These are phyloP conservation scores for Xylaria cubensis DNA, from an alignment of 495 filamentous ascomycete species.

Conservation along the genomic window DNA sequence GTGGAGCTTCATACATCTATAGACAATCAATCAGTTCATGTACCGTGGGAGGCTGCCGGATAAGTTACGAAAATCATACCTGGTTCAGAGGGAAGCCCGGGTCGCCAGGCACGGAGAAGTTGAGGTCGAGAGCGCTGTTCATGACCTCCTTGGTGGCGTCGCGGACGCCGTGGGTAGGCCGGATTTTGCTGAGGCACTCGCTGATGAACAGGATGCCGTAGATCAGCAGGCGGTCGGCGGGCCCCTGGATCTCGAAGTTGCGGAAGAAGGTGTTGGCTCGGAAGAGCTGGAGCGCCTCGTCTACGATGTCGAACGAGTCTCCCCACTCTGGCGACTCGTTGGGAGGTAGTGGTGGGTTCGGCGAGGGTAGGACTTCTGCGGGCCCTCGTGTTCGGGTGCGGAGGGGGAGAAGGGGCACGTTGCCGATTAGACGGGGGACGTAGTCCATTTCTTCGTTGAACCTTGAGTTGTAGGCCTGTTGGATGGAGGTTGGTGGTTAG, in stretches of 20 bases:
- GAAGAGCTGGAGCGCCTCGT: conserved; percentile 92
- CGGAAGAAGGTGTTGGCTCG: conserved; percentile 98
- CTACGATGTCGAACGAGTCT: conserved; percentile 91
- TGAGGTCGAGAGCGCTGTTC: conserved; percentile 75
- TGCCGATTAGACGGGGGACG: conserved; percentile 65
- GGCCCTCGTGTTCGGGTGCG: conserved; percentile 92
- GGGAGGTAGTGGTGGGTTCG: conserved; percentile 68
- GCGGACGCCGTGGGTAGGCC: conserved; percentile 60
- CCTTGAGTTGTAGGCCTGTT: conserved; percentile 89
- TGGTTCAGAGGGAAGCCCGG: conserved; percentile 93
- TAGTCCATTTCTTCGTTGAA: conserved; percentile 76
- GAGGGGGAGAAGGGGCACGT: conserved; percentile 92
- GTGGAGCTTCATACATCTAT: conserved; percentile 70
- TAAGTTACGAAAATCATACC: conserved; percentile 42
- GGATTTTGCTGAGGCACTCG: conserved; percentile 86
- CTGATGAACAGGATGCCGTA: conserved; percentile 95
- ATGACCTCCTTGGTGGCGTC: conserved; percentile 62
- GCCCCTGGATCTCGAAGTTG: conserved; percentile 98
- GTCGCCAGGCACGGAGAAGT: conserved; percentile 95
- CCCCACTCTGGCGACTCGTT: conserved; percentile 78
- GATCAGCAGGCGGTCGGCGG: conserved; percentile 91
- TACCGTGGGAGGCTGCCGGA: too few relatives aligned
- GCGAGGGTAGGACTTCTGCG: conserved; percentile 75
- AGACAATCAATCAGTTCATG: too few relatives aligned
- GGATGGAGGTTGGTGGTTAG: neutral